A percentile compares a stretch with the other conserved stretches of the same genome.
Conservation (phyloP, 805 yeast genomes). For the Ogataea henricii region DNA sequence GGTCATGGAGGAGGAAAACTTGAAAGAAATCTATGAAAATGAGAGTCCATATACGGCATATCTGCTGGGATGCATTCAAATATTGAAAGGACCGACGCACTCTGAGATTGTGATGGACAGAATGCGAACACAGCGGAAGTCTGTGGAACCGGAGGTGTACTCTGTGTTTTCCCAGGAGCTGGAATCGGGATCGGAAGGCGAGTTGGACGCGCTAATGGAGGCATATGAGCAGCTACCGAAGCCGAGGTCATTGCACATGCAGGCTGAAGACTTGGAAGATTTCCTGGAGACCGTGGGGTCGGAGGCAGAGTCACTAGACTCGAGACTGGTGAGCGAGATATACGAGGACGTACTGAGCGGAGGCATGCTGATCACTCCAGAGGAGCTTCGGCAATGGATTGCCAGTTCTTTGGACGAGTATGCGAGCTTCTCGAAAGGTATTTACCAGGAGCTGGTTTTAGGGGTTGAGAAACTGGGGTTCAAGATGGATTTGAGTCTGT, state of each 20-base stretch:
- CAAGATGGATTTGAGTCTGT: slow-evolving; percentile 16
- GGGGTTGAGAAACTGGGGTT: slow-evolving; percentile 18
- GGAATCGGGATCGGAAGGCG: slow-evolving; percentile 3
- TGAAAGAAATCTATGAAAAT: slow-evolving; percentile 15
- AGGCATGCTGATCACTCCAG: slow-evolving; percentile 23
- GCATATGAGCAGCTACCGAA: slow-evolving; percentile 22
- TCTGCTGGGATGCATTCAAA: slow-evolving; percentile 19
- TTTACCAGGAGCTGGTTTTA: slow-evolving; percentile 13
- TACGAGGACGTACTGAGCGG: slow-evolving; percentile 23
- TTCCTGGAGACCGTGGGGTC: slow-evolving; percentile 19
- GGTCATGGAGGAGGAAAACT: slow-evolving; percentile 17
- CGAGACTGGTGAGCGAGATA: slow-evolving; percentile 14
- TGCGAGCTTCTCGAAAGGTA: slow-evolving; percentile 12
- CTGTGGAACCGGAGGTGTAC: slow-evolving; percentile 15
- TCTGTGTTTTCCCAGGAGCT: slow-evolving; percentile 13
- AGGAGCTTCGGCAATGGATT: slow-evolving; percentile 21
- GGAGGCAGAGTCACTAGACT: slow-evolving; percentile 14
- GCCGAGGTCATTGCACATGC: slow-evolving; percentile 22
- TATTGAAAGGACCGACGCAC: slow-evolving; percentile 18
- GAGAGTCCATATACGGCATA: slow-evolving; percentile 22
- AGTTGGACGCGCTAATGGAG: slow-evolving; percentile 9
- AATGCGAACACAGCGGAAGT: slow-evolving; percentile 10
- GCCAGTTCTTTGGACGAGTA: slow-evolving; percentile 11
- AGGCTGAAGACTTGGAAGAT: slow-evolving; percentile 23
- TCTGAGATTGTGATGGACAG: slow-evolving; percentile 18